Conservation (phyloP, 169 alveolate genomes). For the Theileria parva region DNA sequence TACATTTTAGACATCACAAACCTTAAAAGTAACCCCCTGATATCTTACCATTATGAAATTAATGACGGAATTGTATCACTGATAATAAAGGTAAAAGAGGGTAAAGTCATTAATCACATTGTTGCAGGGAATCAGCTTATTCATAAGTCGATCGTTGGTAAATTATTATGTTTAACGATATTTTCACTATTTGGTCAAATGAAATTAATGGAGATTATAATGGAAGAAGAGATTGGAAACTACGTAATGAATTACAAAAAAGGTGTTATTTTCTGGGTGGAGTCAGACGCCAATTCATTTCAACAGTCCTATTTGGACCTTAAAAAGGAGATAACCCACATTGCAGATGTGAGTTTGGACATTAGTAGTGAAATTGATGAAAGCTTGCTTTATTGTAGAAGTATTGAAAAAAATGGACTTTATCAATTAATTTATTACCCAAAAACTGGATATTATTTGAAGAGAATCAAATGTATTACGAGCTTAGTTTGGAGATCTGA, state of each 20-base stretch:
- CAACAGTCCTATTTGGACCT: background rate
- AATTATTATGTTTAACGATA: background rate
- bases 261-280: background rate
- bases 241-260: background rate
- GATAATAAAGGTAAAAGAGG: background rate
- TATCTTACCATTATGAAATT: background rate
- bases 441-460: background rate
- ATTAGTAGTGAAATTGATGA: background rate
- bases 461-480: background rate
- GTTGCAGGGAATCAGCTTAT: background rate
- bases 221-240: background rate
- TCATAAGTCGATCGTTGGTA: background rate
- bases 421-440: background rate
- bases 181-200: background rate
- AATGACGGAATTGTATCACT: slow-evolving; percentile 6
- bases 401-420: background rate
- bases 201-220: background rate
- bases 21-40: background rate
- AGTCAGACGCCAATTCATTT: background rate
- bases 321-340: background rate
- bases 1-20: background rate
- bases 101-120: background rate
- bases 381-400: background rate
- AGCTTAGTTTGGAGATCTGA: background rate
- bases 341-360: background rate